Conservation (phyloP, 306 rosid species). For the Alnus glutinosa region DNA sequence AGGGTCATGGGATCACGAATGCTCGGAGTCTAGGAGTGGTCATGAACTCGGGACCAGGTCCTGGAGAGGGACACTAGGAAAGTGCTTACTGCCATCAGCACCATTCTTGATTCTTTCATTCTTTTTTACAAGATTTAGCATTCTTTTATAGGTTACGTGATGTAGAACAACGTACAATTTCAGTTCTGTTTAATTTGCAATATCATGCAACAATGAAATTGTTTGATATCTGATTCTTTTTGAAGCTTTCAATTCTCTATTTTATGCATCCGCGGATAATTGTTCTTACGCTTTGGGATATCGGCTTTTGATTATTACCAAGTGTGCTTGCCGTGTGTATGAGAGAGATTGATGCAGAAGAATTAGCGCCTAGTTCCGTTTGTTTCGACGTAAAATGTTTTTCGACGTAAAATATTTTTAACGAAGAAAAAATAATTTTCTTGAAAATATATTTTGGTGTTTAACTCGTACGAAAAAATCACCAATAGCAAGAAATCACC, state of each 20-base stretch:
- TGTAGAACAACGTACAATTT: not conserved
- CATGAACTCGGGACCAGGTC: conserved; percentile 31
- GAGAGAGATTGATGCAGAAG: no score
- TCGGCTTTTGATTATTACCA: not conserved
- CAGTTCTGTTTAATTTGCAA: not conserved
- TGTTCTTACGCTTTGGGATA: not conserved
- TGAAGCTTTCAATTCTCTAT: not conserved
- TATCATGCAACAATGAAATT: not conserved
- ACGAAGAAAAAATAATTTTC: no score
- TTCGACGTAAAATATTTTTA: no score
- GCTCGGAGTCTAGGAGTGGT: conserved; percentile 32
- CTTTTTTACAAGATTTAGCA: not conserved
- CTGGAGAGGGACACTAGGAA: conserved; percentile 34
- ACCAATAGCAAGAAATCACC: no score
- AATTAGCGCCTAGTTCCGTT: no score
- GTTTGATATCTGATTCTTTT: not conserved
- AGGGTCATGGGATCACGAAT: conserved; percentile 22
- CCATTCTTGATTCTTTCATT: not conserved
- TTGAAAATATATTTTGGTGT: no score
- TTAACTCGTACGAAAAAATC: no score
- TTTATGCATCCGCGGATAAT: not conserved
- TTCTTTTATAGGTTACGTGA: not conserved
- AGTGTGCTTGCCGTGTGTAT: no score
- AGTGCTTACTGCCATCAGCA: not conserved
- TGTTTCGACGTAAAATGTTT: no score